phyloP scores from a whole-genome alignment of 1,139 yeast species.

The Sugiyamaella novakii region DNA sequence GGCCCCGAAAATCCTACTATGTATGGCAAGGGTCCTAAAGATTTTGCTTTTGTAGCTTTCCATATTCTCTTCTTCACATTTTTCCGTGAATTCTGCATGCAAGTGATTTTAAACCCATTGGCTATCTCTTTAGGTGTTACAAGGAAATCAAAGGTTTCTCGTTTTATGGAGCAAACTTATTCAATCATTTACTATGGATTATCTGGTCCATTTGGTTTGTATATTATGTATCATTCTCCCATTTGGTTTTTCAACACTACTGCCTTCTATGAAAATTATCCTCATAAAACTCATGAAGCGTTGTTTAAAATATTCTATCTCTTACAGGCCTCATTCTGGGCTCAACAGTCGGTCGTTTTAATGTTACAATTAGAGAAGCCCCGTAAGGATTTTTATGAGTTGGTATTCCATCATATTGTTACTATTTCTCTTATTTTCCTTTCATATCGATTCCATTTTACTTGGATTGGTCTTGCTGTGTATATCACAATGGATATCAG shows the following conservation, averaged over 20 bases:
- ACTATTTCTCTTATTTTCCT: slow-evolving; percentile 86
- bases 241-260: slow-evolving; percentile 88
- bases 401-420: slow-evolving; percentile 89
- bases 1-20: slow-evolving; percentile 32
- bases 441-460: slow-evolving; percentile 93
- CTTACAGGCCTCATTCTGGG: slow-evolving; percentile 96
- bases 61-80: slow-evolving; percentile 89
- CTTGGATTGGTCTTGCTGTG: slow-evolving; percentile 90
- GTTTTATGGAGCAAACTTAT: slow-evolving; percentile 94
- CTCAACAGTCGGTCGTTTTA: slow-evolving; percentile 86
- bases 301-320: slow-evolving; percentile 80
- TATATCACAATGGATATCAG: slow-evolving; percentile 96
- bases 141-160: slow-evolving; percentile 60
- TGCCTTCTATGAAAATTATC: slow-evolving; percentile 76
- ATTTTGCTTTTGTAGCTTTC: slow-evolving; percentile 74
- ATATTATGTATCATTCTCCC: slow-evolving; percentile 80
- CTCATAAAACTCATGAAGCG: slow-evolving; percentile 74
- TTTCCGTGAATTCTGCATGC: slow-evolving; percentile 88
- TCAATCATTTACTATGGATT: slow-evolving; percentile 77
- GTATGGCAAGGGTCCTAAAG: slow-evolving; percentile 88
- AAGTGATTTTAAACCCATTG: slow-evolving; percentile 70
- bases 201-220: slow-evolving; percentile 84
- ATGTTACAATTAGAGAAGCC: slow-evolving; percentile 89
- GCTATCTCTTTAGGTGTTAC: slow-evolving; percentile 58
- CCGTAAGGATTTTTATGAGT: slow-evolving; percentile 87